Evolutionary conservation across 176 grass and related monocot genomes (phyloP).

Genomic region (Chloris gayana): DNA sequence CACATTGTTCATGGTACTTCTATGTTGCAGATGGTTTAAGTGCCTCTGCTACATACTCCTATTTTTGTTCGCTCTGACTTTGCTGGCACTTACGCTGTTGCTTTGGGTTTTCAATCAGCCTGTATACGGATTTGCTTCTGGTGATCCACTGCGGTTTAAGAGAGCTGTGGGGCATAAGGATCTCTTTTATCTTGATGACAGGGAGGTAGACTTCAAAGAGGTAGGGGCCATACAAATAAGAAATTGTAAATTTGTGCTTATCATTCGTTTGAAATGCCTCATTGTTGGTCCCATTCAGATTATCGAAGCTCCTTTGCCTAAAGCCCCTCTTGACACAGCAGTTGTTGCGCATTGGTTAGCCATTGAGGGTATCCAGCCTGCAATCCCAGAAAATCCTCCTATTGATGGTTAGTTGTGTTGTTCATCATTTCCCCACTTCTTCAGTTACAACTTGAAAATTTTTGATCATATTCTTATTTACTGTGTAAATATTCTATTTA

Average conservation of each 20-base stretch:
- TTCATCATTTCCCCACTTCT: background rate
- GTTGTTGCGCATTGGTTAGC: conserved; percentile 94
- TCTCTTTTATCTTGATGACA: conserved; percentile 93
- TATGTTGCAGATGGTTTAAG: background rate
- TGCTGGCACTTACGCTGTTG: conserved; percentile 9
- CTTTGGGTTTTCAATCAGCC: conserved; percentile 58
- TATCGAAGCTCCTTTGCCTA: conserved; percentile 73
- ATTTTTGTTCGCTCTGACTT: background rate
- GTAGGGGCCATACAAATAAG: conserved; percentile 33
- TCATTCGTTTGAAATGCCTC: conserved; percentile 26
- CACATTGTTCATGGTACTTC: background rate
- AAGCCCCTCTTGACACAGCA: conserved; percentile 84
- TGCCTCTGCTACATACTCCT: background rate
- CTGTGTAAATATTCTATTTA: background rate
- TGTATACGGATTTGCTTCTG: conserved; percentile 93
- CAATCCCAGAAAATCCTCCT: conserved; percentile 92
- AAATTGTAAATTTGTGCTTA: background rate
- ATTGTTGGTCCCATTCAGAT: conserved; percentile 51
- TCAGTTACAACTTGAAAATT: conserved; percentile 4
- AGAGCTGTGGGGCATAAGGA: conserved; percentile 89
- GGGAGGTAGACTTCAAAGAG: conserved; percentile 94
- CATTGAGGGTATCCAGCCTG: conserved; percentile 91
- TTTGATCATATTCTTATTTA: conserved; percentile 12
- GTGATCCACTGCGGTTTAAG: conserved; percentile 87
- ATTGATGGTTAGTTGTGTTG: conserved; percentile 57